Percentiles rank a stretch among this genome's conserved stretches.
phyloP scores from a whole-genome alignment of 2,329 filamentous ascomycete genomes.

The Nothophoma quercina region DNA sequence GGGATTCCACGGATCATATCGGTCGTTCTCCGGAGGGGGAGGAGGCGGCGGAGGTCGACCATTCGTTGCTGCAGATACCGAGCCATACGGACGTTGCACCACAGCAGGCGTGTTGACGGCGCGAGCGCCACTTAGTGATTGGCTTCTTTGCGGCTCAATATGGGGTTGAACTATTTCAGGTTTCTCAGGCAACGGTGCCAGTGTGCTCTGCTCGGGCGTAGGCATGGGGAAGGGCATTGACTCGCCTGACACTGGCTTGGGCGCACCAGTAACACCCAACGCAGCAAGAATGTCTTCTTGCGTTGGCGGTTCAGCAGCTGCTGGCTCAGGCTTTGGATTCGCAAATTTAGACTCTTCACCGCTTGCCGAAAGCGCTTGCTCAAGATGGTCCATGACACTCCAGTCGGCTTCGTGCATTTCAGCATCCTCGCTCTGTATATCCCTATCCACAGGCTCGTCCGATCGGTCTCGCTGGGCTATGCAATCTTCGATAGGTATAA shows the following conservation, averaged over 20 bases:
- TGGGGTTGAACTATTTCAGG: slow-evolving; percentile 23
- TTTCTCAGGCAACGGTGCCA: slow-evolving; percentile 30
- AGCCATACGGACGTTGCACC: slow-evolving; percentile 37
- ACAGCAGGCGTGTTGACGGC: slow-evolving; percentile 20
- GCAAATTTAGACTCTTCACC: slow-evolving; percentile 20
- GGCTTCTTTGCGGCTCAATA: slow-evolving; percentile 24
- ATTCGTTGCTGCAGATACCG: slow-evolving; percentile 26
- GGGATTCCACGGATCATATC: slow-evolving; percentile 35
- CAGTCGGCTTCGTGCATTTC: slow-evolving; percentile 46
- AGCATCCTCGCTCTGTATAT: slow-evolving; percentile 37
- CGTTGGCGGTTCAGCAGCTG: slow-evolving; percentile 24
- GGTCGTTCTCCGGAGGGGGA: slow-evolving; percentile 27
- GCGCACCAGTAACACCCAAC: slow-evolving; percentile 48
- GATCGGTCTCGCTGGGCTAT: slow-evolving; percentile 50
- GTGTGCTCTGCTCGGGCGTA: slow-evolving; percentile 14
- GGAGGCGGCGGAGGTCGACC: slow-evolving; percentile 32
- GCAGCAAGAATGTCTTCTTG: slow-evolving; percentile 49
- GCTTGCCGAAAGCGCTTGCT: slow-evolving; percentile 46
- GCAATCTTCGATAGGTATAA: slow-evolving; percentile 55
- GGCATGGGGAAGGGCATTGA: slow-evolving; percentile 21
- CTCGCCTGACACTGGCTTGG: slow-evolving; percentile 44
- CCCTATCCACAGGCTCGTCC: slow-evolving; percentile 37
- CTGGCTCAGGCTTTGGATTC: background rate
- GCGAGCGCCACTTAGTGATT: slow-evolving; percentile 32
- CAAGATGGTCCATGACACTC: slow-evolving; percentile 51